These are phyloP conservation scores for Trichoderma sp. DNA, from an alignment of 2,329 filamentous ascomycete genomes.

Conservation along the genomic window DNA sequence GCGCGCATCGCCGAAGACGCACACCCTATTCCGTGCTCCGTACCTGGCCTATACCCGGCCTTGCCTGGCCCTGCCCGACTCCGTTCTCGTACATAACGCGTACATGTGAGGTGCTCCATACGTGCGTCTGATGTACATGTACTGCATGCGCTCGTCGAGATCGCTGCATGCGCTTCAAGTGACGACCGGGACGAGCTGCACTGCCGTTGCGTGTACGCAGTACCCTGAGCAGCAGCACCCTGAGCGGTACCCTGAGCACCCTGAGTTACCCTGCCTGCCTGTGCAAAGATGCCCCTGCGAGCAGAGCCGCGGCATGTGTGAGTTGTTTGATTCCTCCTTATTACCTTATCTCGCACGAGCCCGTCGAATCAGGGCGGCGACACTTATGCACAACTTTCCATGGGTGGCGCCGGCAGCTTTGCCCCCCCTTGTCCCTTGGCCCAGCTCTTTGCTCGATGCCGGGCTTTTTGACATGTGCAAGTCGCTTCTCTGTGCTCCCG, in stretches of 20 bases:
- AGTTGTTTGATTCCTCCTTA: conserved; percentile 33
- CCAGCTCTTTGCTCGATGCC: conserved; percentile 22
- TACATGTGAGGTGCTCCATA: not conserved
- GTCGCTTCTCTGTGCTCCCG: not conserved
- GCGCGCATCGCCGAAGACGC: conserved; percentile 15
- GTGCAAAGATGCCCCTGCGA: conserved; percentile 32
- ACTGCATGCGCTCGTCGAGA: conserved; percentile 8
- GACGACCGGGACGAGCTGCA: not conserved
- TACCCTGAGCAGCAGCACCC: no score
- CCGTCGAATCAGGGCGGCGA: conserved; percentile 37
- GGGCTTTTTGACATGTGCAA: conserved; percentile 29
- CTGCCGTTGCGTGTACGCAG: no score
- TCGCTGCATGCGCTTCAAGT: conserved; percentile 14
- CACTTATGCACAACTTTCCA: conserved; percentile 27
- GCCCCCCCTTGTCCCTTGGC: conserved; percentile 26
- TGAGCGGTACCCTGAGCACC: no score
- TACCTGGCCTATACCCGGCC: no score
- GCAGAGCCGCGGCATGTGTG: conserved; percentile 42
- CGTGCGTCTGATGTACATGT: not conserved
- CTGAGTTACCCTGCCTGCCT: no score
- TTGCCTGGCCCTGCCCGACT: no score
- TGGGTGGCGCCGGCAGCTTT: conserved; percentile 30
- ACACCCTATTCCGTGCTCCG: not conserved
- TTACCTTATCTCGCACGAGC: conserved; percentile 27
- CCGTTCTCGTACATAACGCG: not conserved